Evolutionary conservation across 345 rosid species (phyloP).

Genomic region (Camelina sativa): DNA sequence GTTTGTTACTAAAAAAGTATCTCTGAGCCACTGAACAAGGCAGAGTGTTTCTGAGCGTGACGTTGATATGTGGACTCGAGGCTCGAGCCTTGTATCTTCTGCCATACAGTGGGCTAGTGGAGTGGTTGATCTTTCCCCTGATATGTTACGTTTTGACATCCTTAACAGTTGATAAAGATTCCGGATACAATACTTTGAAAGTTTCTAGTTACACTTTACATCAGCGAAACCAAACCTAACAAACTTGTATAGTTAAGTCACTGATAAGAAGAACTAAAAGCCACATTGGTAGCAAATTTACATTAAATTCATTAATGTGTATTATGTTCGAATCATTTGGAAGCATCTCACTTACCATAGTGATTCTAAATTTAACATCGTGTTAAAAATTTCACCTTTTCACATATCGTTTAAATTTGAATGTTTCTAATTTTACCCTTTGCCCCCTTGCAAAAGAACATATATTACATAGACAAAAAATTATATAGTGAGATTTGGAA

Average conservation of each 20-base stretch:
- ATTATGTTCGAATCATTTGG: no score
- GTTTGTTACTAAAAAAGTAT: background rate
- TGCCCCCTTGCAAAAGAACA: no score
- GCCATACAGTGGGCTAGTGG: background rate
- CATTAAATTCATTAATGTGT: no score
- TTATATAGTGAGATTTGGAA: no score
- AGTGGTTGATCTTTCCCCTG: background rate
- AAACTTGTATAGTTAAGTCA: background rate
- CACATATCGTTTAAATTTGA: no score
- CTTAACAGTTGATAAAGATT: background rate
- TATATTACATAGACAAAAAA: no score
- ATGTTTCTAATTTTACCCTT: no score
- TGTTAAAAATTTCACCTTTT: no score
- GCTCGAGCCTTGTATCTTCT: slow-evolving; percentile 24
- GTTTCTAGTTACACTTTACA: background rate
- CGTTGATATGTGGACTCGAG: slow-evolving; percentile 23
- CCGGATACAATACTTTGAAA: background rate
- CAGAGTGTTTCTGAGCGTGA: slow-evolving; percentile 25
- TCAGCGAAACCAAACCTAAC: slow-evolving; percentile 29
- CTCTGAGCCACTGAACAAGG: slow-evolving; percentile 30
- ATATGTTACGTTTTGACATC: background rate
- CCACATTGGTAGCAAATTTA: no score
- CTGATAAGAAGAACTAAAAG: background rate
- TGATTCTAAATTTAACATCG: no score
- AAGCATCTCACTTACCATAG: no score